Conservation (phyloP, 495 filamentous ascomycete species). For the Penicillium angulare region DNA sequence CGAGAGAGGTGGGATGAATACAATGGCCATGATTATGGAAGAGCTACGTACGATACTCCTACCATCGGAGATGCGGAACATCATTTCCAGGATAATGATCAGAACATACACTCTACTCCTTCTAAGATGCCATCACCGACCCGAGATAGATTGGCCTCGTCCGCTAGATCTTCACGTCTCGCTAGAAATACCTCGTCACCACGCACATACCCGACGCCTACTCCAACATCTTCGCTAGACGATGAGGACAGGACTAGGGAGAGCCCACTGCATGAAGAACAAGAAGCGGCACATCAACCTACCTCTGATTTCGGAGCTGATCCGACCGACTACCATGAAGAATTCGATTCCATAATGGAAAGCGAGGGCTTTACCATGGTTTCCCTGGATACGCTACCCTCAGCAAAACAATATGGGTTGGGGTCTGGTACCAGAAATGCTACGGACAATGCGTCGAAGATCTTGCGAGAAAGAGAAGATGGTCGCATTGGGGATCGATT, state of each 20-base stretch:
- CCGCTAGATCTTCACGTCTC: slow-evolving; percentile 32
- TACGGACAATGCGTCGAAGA: slow-evolving; percentile 18
- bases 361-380: slow-evolving; percentile 62
- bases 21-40: slow-evolving; percentile 16
- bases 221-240: slow-evolving; percentile 38
- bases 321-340: slow-evolving; percentile 43
- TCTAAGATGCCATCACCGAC: slow-evolving; percentile 42
- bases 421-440: slow-evolving; percentile 20
- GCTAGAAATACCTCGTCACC: slow-evolving; percentile 35
- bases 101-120: slow-evolving; percentile 38
- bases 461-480: slow-evolving; percentile 28
- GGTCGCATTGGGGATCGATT: slow-evolving; percentile 27
- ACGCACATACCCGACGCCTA: slow-evolving; percentile 42
- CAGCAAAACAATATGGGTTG: slow-evolving; percentile 38
- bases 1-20: not conserved
- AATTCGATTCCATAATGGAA: slow-evolving; percentile 58
- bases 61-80: slow-evolving; percentile 31
- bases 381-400: slow-evolving; percentile 52
- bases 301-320: slow-evolving; percentile 19
- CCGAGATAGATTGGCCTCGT: slow-evolving; percentile 24
- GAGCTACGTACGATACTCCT: slow-evolving; percentile 29
- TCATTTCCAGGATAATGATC: slow-evolving; percentile 27
- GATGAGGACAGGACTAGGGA: slow-evolving; percentile 28
- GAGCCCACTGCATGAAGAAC: not conserved
- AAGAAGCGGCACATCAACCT: slow-evolving; percentile 1